These are phyloP conservation scores for Microcera coccophila DNA, from an alignment of 2,329 filamentous ascomycete species.

Conservation along the genomic window DNA sequence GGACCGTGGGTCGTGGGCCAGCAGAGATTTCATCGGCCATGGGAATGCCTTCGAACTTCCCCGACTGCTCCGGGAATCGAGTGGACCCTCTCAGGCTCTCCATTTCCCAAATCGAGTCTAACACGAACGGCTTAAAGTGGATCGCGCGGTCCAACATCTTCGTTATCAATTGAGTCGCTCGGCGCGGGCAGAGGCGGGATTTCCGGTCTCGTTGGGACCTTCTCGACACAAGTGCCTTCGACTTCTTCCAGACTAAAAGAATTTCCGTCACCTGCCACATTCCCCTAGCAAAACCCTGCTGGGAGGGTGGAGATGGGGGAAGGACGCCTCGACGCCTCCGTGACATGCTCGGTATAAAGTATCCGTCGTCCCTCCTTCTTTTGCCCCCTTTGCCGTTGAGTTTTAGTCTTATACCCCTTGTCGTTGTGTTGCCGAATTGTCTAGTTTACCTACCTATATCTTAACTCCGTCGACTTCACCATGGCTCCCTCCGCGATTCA, in stretches of 20 bases:
- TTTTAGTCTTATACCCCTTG: not conserved
- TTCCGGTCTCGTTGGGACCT: constrained; percentile 7
- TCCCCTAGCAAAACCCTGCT: constrained; percentile 1
- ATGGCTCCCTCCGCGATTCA: constrained; percentile 50
- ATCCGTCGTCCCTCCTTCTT: not conserved
- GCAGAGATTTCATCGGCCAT: no score
- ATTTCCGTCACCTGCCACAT: constrained; percentile 15
- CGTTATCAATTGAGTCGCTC: constrained; percentile 12
- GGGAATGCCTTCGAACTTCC: no score
- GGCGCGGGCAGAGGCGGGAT: constrained; percentile 28
- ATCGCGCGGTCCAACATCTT: not conserved
- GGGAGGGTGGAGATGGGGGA: constrained; percentile 7
- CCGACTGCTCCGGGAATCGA: no score
- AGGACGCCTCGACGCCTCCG: not conserved
- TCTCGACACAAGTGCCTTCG: not conserved
- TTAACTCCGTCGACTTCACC: no score
- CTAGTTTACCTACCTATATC: no score
- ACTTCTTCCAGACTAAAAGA: not conserved
- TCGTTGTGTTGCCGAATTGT: no score
- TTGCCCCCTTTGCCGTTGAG: not conserved
- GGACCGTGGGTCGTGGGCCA: no score
- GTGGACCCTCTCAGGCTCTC: no score
- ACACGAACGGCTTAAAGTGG: no score
- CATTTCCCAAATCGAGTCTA: no score
- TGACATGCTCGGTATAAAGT: not conserved